Evolutionary conservation across 805 yeast genomes (phyloP).

Genomic region (Grigorovia yakushimaensis): DNA sequence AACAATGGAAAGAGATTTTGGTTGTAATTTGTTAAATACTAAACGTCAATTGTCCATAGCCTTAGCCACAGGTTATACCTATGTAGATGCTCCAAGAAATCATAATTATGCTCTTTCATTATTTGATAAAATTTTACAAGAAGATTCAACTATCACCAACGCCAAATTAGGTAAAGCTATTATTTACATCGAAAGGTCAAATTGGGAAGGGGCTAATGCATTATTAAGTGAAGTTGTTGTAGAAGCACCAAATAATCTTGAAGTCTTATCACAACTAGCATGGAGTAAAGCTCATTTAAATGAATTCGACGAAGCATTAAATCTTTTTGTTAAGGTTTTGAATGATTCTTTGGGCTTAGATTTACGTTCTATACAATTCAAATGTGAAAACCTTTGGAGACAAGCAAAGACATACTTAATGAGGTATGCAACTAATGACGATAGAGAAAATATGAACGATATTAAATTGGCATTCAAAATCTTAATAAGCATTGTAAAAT

Average conservation of each 20-base stretch:
- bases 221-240: slow-evolving; percentile 43
- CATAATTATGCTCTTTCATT: slow-evolving; percentile 62
- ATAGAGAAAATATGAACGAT: slow-evolving; percentile 13
- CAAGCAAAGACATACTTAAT: slow-evolving; percentile 54
- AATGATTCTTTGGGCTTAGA: slow-evolving; percentile 39
- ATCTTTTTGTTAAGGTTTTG: slow-evolving; percentile 19
- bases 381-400: slow-evolving; percentile 62
- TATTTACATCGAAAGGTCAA: slow-evolving; percentile 57
- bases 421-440: slow-evolving; percentile 18
- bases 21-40: slow-evolving; percentile 41
- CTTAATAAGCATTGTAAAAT: slow-evolving; percentile 53
- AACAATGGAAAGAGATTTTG: slow-evolving; percentile 36
- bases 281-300: slow-evolving; percentile 66
- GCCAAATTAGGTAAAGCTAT: slow-evolving; percentile 79
- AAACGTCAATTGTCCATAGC: slow-evolving; percentile 51
- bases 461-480: slow-evolving; percentile 45
- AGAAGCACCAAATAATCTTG: slow-evolving; percentile 41
- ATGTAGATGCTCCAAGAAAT: slow-evolving; percentile 85
- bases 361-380: slow-evolving; percentile 40
- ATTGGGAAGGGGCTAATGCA: slow-evolving; percentile 43
- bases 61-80: slow-evolving; percentile 69
- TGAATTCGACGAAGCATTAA: slow-evolving; percentile 38
- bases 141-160: slow-evolving; percentile 37
- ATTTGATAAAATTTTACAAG: slow-evolving; percentile 50
- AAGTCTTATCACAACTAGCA: slow-evolving; percentile 59